Percentiles rank a stretch among this genome's conserved stretches.
Evolutionary conservation across 192 early-diverging fungal genomes (phyloP).

Genomic region (Jimgerdemannia flammicorona): DNA sequence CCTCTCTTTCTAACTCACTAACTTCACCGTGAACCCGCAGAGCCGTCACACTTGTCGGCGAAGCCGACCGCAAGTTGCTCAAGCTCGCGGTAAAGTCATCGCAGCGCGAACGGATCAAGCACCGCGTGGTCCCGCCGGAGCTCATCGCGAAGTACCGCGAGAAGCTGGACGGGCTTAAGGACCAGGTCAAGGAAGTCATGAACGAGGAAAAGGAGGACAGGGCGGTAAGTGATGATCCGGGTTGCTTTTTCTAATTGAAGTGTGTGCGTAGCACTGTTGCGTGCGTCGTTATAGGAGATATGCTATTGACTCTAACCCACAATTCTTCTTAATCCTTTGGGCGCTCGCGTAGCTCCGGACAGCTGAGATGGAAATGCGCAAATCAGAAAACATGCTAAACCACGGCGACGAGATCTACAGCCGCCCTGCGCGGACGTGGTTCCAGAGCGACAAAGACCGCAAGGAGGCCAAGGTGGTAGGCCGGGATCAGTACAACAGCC

Average conservation of each 20-base stretch:
- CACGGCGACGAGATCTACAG: constrained; percentile 85
- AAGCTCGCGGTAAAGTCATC: constrained; percentile 91
- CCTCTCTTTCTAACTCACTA: constrained; percentile 1
- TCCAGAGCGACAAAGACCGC: constrained; percentile 81
- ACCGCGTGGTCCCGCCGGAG: constrained; percentile 81
- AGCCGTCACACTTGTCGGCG: constrained; percentile 87
- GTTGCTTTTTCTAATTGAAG: no score
- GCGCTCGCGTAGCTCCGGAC: constrained; percentile 40
- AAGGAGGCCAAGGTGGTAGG: constrained; percentile 51
- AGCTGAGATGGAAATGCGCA: constrained; percentile 90
- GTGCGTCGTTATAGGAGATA: no score
- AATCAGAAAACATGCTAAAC: constrained; percentile 79
- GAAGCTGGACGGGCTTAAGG: constrained; percentile 64
- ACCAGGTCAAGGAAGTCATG: constrained; percentile 63
- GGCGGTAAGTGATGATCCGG: constrained; percentile 13
- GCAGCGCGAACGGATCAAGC: constrained; percentile 71
- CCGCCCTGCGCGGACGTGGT: constrained; percentile 93
- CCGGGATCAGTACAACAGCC: constrained; percentile 8
- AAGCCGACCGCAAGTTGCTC: constrained; percentile 89
- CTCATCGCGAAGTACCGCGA: constrained; percentile 74
- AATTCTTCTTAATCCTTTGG: no score
- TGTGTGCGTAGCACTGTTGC: no score
- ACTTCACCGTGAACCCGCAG: constrained; percentile 23
- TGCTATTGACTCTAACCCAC: no score
- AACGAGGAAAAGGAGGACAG: constrained; percentile 79